These are phyloP conservation scores for Chaetomium strumarium DNA, from an alignment of 2,329 filamentous ascomycete genomes.

Conservation along the genomic window DNA sequence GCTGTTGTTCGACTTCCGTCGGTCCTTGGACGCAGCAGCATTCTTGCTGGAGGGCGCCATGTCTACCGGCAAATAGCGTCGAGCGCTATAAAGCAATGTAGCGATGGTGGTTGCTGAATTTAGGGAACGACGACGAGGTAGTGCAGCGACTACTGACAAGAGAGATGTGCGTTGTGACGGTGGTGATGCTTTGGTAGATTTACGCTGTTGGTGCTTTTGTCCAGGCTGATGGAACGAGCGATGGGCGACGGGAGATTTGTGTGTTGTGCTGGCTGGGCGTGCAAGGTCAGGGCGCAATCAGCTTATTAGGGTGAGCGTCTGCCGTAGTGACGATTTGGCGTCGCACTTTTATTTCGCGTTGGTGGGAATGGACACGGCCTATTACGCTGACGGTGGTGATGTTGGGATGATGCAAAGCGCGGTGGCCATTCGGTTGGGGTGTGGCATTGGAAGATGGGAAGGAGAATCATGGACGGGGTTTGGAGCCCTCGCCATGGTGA, in stretches of 20 bases:
- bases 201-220: constrained; percentile 11
- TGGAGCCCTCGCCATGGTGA: constrained; percentile 26
- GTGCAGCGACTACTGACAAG: constrained; percentile 5
- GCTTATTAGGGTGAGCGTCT: constrained; percentile 22
- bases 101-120: constrained; percentile 5
- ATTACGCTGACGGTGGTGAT: constrained; percentile 14
- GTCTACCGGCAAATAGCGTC: constrained; percentile 13
- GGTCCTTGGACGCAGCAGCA: constrained; percentile 35
- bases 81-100: constrained; percentile 4
- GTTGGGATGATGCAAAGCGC: constrained; percentile 16
- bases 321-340: constrained; percentile 23
- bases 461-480: constrained; percentile 21
- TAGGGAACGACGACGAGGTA: not conserved
- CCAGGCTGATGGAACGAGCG: constrained; percentile 14
- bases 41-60: constrained; percentile 36
- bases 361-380: constrained; percentile 18
- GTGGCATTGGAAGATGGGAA: constrained; percentile 15
- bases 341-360: constrained; percentile 27
- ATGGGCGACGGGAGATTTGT: constrained; percentile 20
- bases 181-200: constrained; percentile 14
- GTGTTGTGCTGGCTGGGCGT: constrained; percentile 13
- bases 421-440: constrained; percentile 21
- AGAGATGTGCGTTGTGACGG: constrained; percentile 20
- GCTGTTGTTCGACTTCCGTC: constrained; percentile 35
- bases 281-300: constrained; percentile 22